A percentile compares a stretch with the other conserved stretches of the same genome.
phyloP scores from a whole-genome alignment of 139 green algal genomes.

The Micromonas commoda region DNA sequence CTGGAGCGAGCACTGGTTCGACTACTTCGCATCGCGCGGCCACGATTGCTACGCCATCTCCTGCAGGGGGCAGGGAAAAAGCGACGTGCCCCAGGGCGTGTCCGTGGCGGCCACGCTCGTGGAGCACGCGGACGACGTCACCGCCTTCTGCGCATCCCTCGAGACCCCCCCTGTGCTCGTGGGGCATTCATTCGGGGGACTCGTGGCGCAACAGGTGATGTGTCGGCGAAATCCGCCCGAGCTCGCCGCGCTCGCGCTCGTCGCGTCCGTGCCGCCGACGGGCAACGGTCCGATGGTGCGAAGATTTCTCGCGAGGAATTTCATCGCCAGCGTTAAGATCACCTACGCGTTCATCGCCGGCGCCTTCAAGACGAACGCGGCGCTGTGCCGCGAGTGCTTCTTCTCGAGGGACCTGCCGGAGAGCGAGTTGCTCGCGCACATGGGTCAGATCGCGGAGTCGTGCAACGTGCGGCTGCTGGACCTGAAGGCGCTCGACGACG shows the following conservation, averaged over 20 bases:
- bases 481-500: neutral
- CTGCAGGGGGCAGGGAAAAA: constrained; percentile 26
- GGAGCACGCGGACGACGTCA: constrained; percentile 11
- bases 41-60: neutral
- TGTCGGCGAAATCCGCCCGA: no score
- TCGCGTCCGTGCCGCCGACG: constrained; percentile 48
- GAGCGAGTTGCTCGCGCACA: constrained; percentile 30
- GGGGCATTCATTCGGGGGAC: constrained; percentile 71
- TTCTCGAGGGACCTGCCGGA: constrained; percentile 1
- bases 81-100: neutral
- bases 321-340: constrained; percentile 14
- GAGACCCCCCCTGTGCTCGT: constrained; percentile 60
- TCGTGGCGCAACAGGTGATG: constrained; percentile 66
- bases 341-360: constrained; percentile 28
- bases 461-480: neutral
- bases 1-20: constrained; percentile 42
- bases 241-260: neutral
- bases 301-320: constrained; percentile 46
- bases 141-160: neutral
- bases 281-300: constrained; percentile 60
- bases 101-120: constrained; percentile 6
- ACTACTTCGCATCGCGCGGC: neutral
- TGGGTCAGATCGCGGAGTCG: constrained; percentile 22
- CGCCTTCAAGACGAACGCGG: constrained; percentile 20
- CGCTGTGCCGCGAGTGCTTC: constrained; percentile 17